phyloP scores from a whole-genome alignment of 768 basidiomycete species.

The Hygrophorus pudorinus region DNA sequence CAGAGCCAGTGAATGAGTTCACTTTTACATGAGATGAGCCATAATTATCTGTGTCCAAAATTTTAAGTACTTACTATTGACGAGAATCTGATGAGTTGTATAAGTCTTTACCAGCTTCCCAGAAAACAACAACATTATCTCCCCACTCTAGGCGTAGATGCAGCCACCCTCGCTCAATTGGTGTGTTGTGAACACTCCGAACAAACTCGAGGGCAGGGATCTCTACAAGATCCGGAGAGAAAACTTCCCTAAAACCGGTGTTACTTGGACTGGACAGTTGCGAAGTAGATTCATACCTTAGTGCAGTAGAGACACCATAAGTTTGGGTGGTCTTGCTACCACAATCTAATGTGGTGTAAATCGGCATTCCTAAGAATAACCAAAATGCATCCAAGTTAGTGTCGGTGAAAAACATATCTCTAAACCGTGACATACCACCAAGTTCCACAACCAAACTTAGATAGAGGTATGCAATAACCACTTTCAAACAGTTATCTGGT shows the following conservation, averaged over 20 bases:
- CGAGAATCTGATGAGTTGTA: constrained; percentile 17
- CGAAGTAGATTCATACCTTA: constrained; percentile 13
- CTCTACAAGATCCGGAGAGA: constrained; percentile 18
- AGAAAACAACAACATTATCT: constrained; percentile 18
- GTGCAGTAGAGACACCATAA: constrained; percentile 18
- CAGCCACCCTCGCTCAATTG: constrained; percentile 22
- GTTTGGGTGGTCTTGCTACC: constrained; percentile 19
- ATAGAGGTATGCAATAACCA: constrained; percentile 19
- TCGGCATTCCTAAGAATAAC: constrained; percentile 25
- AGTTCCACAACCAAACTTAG: constrained; percentile 13
- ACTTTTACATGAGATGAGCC: constrained; percentile 12
- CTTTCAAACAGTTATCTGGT: constrained; percentile 19
- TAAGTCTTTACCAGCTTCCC: constrained; percentile 10
- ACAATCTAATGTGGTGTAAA: constrained; percentile 24
- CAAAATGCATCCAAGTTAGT: no score
- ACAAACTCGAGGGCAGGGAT: constrained; percentile 16
- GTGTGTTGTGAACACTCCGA: constrained; percentile 19
- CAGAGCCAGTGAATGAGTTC: constrained; percentile 21
- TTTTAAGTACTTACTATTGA: no score
- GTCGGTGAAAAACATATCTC: neutral
- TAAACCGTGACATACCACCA: constrained; percentile 12
- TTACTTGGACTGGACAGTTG: constrained; percentile 7
- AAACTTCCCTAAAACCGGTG: constrained; percentile 12
- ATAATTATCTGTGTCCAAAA: no score
- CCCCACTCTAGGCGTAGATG: constrained; percentile 18